Conservation (phyloP, 208 protist genomes). For the Leishmania aethiopica region DNA sequence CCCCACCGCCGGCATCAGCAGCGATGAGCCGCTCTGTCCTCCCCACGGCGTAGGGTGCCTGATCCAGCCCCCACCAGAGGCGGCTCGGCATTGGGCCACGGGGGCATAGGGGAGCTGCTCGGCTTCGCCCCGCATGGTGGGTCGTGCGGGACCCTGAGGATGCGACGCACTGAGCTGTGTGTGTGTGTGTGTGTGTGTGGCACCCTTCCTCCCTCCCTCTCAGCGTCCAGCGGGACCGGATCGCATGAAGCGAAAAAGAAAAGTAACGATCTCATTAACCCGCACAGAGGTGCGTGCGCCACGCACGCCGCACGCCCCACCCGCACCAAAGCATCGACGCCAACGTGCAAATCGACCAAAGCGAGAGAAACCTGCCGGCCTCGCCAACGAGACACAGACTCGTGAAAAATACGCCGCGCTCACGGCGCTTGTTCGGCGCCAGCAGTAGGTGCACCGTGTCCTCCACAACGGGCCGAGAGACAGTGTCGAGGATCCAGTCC, state of each 20-base stretch:
- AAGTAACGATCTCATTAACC: not conserved
- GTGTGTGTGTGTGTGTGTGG: no score
- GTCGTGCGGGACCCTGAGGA: not conserved
- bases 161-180: not conserved
- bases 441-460: constrained; percentile 14
- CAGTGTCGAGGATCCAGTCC: constrained; percentile 37
- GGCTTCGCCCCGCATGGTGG: not conserved
- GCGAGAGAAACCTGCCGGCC: constrained; percentile 34
- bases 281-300: not conserved
- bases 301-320: constrained; percentile 5
- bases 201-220: no score
- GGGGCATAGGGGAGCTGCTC: not conserved
- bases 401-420: constrained; percentile 26
- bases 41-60: no score
- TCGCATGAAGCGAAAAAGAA: not conserved
- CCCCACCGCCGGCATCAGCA: no score
- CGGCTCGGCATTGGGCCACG: no score
- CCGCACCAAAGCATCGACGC: constrained; percentile 16
- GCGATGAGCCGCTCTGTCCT: no score
- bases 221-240: not conserved
- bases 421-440: constrained; percentile 7
- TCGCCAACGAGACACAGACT: constrained; percentile 25
- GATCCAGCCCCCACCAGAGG: no score
- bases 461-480: constrained; percentile 19
- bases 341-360: constrained; percentile 29